Evolutionary conservation across 2,329 filamentous ascomycete genomes (phyloP), one percentile per base, ranked within the genome.

Genomic region (Ophiosphaerella korrae): DNA sequence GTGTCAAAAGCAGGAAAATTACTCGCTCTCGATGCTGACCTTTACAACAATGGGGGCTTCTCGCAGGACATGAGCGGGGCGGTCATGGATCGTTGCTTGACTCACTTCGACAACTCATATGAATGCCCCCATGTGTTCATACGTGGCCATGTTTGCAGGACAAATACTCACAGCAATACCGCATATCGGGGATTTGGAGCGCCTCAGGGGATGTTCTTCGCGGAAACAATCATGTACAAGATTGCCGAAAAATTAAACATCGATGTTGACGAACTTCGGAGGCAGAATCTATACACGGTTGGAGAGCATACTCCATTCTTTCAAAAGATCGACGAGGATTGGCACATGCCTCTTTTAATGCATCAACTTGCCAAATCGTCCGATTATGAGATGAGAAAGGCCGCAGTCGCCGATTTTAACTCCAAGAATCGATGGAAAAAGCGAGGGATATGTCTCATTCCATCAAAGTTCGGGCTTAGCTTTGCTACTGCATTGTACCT

Each of bases 401-500:
- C 85, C 49, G 87, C 84, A 3, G 80, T 95, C 5, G 80, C 83
- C 7, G 81, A 86, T 36, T 97, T 96, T 79, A 99, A 99, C 74
- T 77, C 80, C 21, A 80, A 80, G 32, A 89, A 92, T 76, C 93
- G 89, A 69, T 97, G 93, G 93, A 91, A 90, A 68, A 97, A 97
- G 79, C 87, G 92, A 45, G 92, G 92, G 0, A 78, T 89, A 47
- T 87, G 91, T 6, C 75, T 97, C 8, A 87, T 97, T 41, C 94
- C 93, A 0, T 97, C 92, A 38, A 97, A 97, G 68, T 97, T 97
- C 63, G 93, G 93, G 63, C 96, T 97, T 63, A 96, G 91, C 2
- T 97, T 96, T 48, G 72, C 72, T 71, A 97, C 93, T 0, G 93
- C 93, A 0, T 79, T 96, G 2, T 96, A 94, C 79, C 82, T 97